Conservation (phyloP, 306 rosid genomes). For the Hippophae rhamnoides region DNA sequence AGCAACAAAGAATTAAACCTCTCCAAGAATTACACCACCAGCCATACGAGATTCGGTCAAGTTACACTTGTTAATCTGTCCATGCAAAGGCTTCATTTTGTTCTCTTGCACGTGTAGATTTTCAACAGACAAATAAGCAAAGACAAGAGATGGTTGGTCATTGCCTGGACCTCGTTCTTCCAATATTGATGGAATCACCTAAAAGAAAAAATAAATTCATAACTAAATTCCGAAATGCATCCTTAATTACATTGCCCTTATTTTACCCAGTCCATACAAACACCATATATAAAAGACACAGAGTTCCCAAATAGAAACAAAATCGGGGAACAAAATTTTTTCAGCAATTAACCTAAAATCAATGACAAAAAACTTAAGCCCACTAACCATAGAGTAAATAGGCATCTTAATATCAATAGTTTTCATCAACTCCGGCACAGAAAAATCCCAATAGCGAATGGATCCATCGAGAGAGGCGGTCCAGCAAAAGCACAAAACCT, state of each 20-base stretch:
- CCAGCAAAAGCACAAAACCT: constrained; percentile 58
- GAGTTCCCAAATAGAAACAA: background rate
- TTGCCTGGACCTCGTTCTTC: constrained; percentile 21
- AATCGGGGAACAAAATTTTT: background rate
- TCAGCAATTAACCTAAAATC: background rate
- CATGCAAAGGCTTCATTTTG: constrained; percentile 21
- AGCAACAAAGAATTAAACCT: constrained; percentile 34
- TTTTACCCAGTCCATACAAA: background rate
- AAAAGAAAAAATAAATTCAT: constrained; percentile 6
- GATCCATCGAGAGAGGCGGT: constrained; percentile 76
- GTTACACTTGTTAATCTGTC: constrained; percentile 74
- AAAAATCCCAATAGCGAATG: constrained; percentile 75
- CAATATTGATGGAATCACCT: constrained; percentile 70
- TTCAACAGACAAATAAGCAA: constrained; percentile 64
- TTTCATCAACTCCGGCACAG: constrained; percentile 52
- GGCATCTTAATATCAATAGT: constrained; percentile 42
- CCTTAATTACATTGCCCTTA: background rate
- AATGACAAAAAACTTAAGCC: background rate
- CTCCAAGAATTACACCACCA: constrained; percentile 35
- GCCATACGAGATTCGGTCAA: constrained; percentile 42
- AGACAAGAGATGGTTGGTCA: constrained; percentile 21
- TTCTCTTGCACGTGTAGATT: constrained; percentile 18
- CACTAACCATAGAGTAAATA: constrained; percentile 62
- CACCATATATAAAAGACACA: background rate
- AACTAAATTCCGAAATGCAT: background rate